A percentile compares a stretch with the other conserved stretches of the same genome.
phyloP scores from a whole-genome alignment of 768 basidiomycete species.

The Lepiota subincarnata region DNA sequence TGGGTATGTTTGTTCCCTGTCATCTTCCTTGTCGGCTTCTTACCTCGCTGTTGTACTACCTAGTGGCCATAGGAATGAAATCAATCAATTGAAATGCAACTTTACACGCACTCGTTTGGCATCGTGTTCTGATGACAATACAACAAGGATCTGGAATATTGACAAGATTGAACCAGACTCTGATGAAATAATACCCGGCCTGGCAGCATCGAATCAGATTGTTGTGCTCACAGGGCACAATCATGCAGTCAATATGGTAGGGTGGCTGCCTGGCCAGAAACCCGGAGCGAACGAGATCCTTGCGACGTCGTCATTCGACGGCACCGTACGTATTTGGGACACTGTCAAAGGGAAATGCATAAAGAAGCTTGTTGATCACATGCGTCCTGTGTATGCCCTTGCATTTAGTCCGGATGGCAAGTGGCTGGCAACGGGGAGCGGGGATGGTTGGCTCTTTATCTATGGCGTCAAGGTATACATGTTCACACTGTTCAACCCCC shows the following conservation, averaged over 20 bases:
- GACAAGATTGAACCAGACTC: constrained; percentile 35
- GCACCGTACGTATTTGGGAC: constrained; percentile 81
- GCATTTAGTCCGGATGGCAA: constrained; percentile 72
- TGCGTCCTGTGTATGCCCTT: constrained; percentile 66
- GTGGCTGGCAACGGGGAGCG: constrained; percentile 72
- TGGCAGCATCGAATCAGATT: constrained; percentile 31
- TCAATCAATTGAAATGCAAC: constrained; percentile 76
- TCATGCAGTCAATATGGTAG: constrained; percentile 59
- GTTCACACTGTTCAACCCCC: neutral
- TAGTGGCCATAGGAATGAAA: constrained; percentile 72
- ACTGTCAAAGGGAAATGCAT: constrained; percentile 72
- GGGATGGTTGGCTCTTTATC: constrained; percentile 72
- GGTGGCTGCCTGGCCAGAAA: constrained; percentile 61
- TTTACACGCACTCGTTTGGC: constrained; percentile 62
- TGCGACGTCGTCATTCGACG: constrained; percentile 79
- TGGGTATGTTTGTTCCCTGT: constrained; percentile 37
- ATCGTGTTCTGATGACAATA: constrained; percentile 79
- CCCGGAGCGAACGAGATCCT: constrained; percentile 54
- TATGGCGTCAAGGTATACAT: constrained; percentile 65
- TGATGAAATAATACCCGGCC: constrained; percentile 39
- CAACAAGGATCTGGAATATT: constrained; percentile 73
- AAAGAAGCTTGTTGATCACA: constrained; percentile 67
- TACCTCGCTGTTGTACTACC: constrained; percentile 11
- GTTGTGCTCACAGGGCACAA: constrained; percentile 60
- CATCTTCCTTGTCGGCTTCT: neutral